These are phyloP conservation scores for Fusarium beomiforme DNA, from an alignment of 2,329 filamentous ascomycete species.

Conservation along the genomic window DNA sequence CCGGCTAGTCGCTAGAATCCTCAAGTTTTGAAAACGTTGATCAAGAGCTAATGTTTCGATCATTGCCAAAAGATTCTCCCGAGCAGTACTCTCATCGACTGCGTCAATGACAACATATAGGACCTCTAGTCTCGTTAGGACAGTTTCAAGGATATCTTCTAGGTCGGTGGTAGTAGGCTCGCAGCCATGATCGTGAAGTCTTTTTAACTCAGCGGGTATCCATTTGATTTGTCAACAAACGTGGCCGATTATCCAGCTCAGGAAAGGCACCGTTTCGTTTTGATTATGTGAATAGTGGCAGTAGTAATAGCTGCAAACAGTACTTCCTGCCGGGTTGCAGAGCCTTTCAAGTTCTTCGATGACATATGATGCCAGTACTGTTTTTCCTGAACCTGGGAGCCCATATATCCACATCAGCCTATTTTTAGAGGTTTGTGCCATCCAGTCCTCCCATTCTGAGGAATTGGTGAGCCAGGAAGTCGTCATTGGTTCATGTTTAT, in stretches of 20 bases:
- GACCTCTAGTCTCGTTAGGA: fast-evolving
- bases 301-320: neutral
- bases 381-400: neutral
- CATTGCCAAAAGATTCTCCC: neutral
- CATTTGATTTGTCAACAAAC: neutral
- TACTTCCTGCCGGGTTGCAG: fast-evolving
- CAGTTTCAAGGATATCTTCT: fast-evolving
- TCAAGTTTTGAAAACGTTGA: neutral
- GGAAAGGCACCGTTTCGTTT: neutral
- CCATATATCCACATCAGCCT: neutral
- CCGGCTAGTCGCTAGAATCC: neutral
- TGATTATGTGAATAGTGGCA: neutral
- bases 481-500: neutral
- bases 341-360: neutral
- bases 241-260: neutral
- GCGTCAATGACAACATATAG: neutral
- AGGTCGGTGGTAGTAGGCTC: neutral
- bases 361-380: neutral
- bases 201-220: neutral
- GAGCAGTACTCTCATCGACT: neutral
- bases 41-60: neutral
- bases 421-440: neutral
- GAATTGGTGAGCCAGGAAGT: neutral
- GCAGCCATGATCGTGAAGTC: neutral
- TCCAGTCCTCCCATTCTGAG: neutral